phyloP scores from a whole-genome alignment of 768 basidiomycete genomes.

The Chalciporus piperatus region DNA sequence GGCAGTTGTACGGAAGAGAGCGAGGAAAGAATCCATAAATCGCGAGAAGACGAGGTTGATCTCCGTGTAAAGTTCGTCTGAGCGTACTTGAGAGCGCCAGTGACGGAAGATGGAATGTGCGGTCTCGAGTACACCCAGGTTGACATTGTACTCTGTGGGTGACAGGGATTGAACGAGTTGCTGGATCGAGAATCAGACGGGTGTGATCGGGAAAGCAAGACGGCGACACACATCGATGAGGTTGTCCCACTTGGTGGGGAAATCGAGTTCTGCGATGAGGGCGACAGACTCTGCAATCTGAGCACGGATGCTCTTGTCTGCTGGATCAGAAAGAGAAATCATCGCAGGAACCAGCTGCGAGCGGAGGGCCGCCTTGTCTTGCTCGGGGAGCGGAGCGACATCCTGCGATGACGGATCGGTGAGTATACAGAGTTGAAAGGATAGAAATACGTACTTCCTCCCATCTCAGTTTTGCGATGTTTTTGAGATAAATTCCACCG shows the following conservation, averaged over 20 bases:
- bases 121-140: slow-evolving; percentile 87
- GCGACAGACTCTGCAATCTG: slow-evolving; percentile 94
- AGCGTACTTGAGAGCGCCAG: slow-evolving; percentile 90
- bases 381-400: slow-evolving; percentile 62
- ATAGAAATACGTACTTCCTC: slow-evolving; percentile 58
- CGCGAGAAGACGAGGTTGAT: slow-evolving; percentile 88
- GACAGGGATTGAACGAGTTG: slow-evolving; percentile 88
- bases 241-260: slow-evolving; percentile 84
- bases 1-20: slow-evolving; percentile 72
- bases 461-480: slow-evolving; percentile 85
- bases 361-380: slow-evolving; percentile 73
- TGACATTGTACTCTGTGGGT: slow-evolving; percentile 74
- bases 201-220: slow-evolving; percentile 1
- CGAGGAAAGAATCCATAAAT: slow-evolving; percentile 82
- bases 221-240: slow-evolving; percentile 76
- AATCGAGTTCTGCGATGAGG: slow-evolving; percentile 88
- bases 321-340: slow-evolving; percentile 74
- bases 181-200: slow-evolving; percentile 40
- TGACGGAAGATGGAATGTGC: slow-evolving; percentile 94
- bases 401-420: slow-evolving; percentile 44
- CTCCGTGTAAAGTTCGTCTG: slow-evolving; percentile 80
- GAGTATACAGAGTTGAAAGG: not conserved
- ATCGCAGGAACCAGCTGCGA: slow-evolving; percentile 85
- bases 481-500: slow-evolving; percentile 90
- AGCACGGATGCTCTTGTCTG: slow-evolving; percentile 69